Evolutionary conservation across 768 basidiomycete species (phyloP).

Genomic region (Mycena crocata): DNA sequence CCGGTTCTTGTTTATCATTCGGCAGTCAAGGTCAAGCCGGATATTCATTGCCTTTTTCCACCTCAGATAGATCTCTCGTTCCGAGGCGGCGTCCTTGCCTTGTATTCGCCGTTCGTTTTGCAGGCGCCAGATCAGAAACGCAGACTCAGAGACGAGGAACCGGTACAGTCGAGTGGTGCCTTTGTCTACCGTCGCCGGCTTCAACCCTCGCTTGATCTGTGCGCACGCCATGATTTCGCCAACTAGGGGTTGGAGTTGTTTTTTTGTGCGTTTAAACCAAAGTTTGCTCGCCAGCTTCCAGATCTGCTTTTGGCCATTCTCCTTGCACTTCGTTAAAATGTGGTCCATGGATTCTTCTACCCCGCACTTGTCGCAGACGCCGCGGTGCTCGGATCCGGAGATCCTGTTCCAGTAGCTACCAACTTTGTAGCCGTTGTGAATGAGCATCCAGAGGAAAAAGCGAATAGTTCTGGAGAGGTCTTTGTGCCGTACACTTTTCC

Average conservation of each 20-base stretch:
- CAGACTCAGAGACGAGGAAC: not conserved
- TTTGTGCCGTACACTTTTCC: not conserved
- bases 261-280: not conserved
- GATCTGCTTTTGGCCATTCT: not conserved
- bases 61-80: not conserved
- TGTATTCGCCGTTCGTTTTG: no score
- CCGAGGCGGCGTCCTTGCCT: no score
- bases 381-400: not conserved
- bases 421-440: no score
- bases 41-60: not conserved
- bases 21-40: not conserved
- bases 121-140: conserved; percentile 1
- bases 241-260: not conserved
- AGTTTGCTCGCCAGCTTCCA: not conserved
- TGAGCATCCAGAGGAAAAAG: not conserved
- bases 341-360: no score
- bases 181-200: not conserved
- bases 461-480: not conserved
- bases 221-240: not conserved
- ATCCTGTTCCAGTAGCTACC: not conserved
- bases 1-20: not conserved
- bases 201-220: not conserved
- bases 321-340: not conserved
- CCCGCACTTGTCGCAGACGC: not conserved
- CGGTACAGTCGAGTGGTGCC: not conserved